These are phyloP conservation scores for Odontarrhena argentea DNA, from an alignment of 345 rosid genomes.

Conservation along the genomic window DNA sequence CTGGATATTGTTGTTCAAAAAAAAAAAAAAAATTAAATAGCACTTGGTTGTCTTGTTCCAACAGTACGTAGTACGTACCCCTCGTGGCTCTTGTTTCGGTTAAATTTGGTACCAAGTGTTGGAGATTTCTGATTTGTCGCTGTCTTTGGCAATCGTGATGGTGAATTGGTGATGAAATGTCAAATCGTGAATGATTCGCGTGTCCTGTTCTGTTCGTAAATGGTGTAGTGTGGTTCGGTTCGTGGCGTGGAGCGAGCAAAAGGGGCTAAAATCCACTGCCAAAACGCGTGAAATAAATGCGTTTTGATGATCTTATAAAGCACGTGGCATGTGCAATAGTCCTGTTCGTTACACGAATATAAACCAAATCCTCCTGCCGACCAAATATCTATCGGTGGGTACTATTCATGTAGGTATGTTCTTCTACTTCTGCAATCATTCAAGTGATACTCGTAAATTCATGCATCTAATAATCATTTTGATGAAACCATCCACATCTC, in stretches of 20 bases:
- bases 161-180: conserved; percentile 1
- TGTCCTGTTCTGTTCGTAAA: conserved; percentile 1
- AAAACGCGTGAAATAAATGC: not conserved
- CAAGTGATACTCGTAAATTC: conserved; percentile 18
- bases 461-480: conserved; percentile 25
- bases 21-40: not conserved
- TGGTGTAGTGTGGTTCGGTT: conserved; percentile 1
- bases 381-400: conserved; percentile 27
- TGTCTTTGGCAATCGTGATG: not conserved
- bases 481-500: conserved; percentile 19
- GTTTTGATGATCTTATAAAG: not conserved
- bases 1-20: not conserved
- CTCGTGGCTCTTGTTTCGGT: conserved; percentile 3
- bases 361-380: conserved; percentile 33
- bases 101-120: not conserved
- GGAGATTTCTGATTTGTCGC: not conserved
- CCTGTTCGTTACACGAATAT: conserved; percentile 34
- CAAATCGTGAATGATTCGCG: conserved; percentile 15
- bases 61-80: not conserved
- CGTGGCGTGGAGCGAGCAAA: conserved; percentile 4
- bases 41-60: conserved; percentile 16
- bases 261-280: not conserved
- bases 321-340: conserved; percentile 32
- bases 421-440: conserved; percentile 9
- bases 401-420: not conserved